phyloP scores from a whole-genome alignment of 768 basidiomycete genomes.

The Phylloporus sp. region DNA sequence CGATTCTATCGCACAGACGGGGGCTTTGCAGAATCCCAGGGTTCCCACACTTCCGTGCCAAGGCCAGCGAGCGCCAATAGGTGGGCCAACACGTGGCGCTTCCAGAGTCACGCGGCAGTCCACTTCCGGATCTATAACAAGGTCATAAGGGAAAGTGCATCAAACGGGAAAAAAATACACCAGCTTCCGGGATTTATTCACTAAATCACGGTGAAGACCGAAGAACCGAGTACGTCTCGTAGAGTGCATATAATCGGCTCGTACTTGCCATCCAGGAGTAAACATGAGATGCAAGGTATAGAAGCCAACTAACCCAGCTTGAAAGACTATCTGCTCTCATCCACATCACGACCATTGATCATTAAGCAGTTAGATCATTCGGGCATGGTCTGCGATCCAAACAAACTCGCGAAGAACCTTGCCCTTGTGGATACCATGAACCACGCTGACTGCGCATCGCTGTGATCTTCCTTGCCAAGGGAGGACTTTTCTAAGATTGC shows the following conservation, averaged over 20 bases:
- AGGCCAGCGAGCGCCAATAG: neutral
- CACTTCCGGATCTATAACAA: neutral
- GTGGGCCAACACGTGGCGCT: neutral
- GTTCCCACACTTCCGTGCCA: neutral
- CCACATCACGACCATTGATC: neutral
- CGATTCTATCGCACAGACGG: neutral
- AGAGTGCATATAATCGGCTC: too few relatives aligned
- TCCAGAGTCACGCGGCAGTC: neutral
- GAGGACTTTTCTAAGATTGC: neutral
- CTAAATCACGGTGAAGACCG: too few relatives aligned
- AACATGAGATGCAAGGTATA: neutral
- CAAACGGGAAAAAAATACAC: too few relatives aligned
- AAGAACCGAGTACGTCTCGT: too few relatives aligned
- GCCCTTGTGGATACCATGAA: neutral
- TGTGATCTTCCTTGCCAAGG: neutral
- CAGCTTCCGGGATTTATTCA: too few relatives aligned
- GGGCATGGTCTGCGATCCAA: neutral
- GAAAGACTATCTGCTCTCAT: neutral
- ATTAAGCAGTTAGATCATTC: neutral
- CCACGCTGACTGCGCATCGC: neutral
- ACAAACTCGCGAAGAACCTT: neutral
- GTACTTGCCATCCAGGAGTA: neutral
- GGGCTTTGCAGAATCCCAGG: neutral
- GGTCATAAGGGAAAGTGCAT: too few relatives aligned
- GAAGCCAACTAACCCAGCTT: neutral